phyloP scores from a whole-genome alignment of 1,284 basidiomycete species.

The Leccinum proliferum region DNA sequence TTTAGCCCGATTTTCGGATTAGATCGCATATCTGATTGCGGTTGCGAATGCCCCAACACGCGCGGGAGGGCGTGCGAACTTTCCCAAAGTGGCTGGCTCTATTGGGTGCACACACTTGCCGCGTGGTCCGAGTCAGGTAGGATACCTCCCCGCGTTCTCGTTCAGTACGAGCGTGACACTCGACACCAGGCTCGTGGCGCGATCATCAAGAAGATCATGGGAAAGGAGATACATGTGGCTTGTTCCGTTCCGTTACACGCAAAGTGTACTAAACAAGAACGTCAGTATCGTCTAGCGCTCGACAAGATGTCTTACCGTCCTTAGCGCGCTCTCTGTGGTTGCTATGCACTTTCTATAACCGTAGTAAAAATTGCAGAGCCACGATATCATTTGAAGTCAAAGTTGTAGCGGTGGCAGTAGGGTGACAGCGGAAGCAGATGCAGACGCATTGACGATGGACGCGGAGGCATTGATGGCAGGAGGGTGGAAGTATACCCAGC shows the following conservation, averaged over 20 bases:
- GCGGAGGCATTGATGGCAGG: neutral
- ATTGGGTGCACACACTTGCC: no score
- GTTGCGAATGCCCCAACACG: no score
- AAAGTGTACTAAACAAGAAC: neutral
- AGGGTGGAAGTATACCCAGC: conserved; percentile 40
- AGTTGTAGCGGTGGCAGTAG: neutral
- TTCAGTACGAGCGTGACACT: no score
- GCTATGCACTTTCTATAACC: neutral
- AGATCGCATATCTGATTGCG: no score
- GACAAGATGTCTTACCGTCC: neutral
- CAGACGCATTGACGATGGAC: neutral
- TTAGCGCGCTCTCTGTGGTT: neutral
- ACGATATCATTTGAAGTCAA: neutral
- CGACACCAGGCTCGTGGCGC: no score
- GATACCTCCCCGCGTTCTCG: no score
- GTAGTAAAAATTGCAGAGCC: neutral
- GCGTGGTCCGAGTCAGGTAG: no score
- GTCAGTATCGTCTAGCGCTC: neutral
- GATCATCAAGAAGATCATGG: neutral
- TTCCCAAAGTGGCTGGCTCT: no score
- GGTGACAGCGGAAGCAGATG: neutral
- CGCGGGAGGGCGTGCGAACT: no score
- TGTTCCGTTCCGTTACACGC: neutral
- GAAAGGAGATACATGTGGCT: neutral
- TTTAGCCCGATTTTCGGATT: no score